Percentiles rank a stretch among this genome's conserved stretches.
Conservation (phyloP, 2,329 filamentous ascomycete species). For the Botrytis fragariae region DNA sequence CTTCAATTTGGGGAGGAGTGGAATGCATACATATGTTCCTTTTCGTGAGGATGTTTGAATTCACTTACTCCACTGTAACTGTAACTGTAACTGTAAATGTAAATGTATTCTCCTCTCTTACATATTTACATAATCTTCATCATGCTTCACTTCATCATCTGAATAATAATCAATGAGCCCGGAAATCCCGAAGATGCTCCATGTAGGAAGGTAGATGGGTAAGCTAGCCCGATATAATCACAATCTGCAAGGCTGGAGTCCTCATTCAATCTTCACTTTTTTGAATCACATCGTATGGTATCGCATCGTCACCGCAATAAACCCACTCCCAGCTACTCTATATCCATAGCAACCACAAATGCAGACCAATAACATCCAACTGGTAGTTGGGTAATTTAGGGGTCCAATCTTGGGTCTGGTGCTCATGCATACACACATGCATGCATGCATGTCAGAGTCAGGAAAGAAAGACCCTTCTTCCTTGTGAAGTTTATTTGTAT, state of each 20-base stretch:
- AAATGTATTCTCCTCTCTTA: neutral
- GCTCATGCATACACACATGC: too few species aligned
- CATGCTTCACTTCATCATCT: neutral
- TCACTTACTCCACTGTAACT: neutral
- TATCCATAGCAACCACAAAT: too few species aligned
- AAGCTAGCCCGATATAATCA: neutral
- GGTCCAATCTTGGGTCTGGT: too few species aligned
- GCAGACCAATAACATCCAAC: too few species aligned
- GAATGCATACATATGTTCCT: neutral
- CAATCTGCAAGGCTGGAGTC: neutral
- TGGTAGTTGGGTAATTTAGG: too few species aligned
- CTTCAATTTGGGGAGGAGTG: neutral
- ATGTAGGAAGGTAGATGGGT: neutral
- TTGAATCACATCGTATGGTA: neutral
- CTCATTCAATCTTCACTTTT: neutral
- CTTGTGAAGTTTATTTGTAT: neutral
- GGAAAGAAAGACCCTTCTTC: neutral
- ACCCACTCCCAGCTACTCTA: neutral
- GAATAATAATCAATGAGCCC: neutral
- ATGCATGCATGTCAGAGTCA: neutral
- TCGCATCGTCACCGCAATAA: neutral
- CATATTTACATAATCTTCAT: neutral
- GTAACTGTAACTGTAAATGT: neutral
- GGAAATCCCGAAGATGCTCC: neutral
- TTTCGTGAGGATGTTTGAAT: neutral